These are phyloP conservation scores for Plasmodium falciparum DNA, from an alignment of 169 alveolate genomes.

Conservation along the genomic window DNA sequence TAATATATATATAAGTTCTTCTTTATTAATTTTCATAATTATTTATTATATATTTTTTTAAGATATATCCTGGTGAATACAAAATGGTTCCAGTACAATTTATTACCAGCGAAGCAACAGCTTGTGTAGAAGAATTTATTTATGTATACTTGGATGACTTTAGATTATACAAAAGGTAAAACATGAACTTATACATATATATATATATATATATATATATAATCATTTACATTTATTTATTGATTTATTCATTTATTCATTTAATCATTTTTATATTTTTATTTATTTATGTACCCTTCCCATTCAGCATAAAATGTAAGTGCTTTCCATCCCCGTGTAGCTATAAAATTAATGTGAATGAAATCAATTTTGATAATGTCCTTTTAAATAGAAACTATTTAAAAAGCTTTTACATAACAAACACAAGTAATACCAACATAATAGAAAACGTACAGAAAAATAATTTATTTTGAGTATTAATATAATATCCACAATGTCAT, in stretches of 20 bases:
- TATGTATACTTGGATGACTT: constrained; percentile 24
- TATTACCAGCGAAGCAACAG: constrained; percentile 18
- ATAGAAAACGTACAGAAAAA: neutral
- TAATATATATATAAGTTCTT: neutral
- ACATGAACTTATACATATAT: neutral
- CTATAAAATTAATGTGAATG: constrained; percentile 17
- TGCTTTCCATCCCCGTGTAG: constrained; percentile 19
- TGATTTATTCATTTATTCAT: neutral
- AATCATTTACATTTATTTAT: neutral
- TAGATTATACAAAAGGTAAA: constrained; percentile 58
- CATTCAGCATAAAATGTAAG: constrained; percentile 35
- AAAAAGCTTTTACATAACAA: constrained; percentile 40
- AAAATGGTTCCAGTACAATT: constrained; percentile 46
- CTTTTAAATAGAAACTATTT: constrained; percentile 39
- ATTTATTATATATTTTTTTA: neutral
- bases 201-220: neutral
- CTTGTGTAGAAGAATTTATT: constrained; percentile 19
- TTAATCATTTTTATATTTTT: neutral
- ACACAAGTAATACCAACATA: constrained; percentile 29
- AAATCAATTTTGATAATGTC: constrained; percentile 47
- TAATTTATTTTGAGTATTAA: no score
- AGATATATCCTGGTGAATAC: constrained; percentile 29
- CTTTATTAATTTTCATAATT: neutral
- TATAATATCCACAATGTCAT: no score
- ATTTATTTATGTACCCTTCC: neutral